Percentiles rank a stretch among this genome's conserved stretches.
phyloP scores from a whole-genome alignment of 2,329 filamentous ascomycete genomes.

The Cordyceps fumosorosea region DNA sequence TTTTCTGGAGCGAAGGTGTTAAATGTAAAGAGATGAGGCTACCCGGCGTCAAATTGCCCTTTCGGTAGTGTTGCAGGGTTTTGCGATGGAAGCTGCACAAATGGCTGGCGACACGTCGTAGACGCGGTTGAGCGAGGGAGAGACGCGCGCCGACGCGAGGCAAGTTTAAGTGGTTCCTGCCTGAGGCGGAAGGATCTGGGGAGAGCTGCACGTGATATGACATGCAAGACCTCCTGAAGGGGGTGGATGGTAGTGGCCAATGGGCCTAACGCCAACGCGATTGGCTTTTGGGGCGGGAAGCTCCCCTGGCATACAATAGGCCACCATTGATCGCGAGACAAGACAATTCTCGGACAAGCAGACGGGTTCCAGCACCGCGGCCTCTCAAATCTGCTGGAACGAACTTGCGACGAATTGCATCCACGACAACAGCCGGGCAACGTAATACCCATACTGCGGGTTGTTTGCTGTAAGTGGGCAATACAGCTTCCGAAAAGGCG shows the following conservation, averaged over 20 bases:
- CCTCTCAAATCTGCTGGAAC: neutral
- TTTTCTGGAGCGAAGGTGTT: neutral
- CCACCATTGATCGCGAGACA: constrained; percentile 4
- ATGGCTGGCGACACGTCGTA: constrained; percentile 28
- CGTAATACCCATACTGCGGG: neutral
- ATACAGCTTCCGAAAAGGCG: neutral
- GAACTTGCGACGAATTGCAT: neutral
- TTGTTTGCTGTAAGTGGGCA: constrained; percentile 11
- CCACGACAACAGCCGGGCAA: neutral
- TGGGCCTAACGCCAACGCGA: constrained; percentile 19
- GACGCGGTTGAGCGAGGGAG: constrained; percentile 28
- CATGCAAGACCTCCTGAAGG: constrained; percentile 21
- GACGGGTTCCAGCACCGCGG: neutral
- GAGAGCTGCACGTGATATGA: constrained; percentile 25
- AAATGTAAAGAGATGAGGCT: neutral
- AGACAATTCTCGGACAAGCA: neutral
- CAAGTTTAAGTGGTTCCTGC: constrained; percentile 30
- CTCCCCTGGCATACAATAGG: constrained; percentile 11
- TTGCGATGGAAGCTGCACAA: constrained; percentile 21
- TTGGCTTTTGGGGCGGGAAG: constrained; percentile 7
- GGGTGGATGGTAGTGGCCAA: constrained; percentile 13
- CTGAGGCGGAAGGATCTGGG: constrained; percentile 23
- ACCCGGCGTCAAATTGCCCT: neutral
- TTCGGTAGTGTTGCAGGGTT: constrained; percentile 13
- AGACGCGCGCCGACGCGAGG: constrained; percentile 33